Conservation (phyloP, 345 rosid species). For the Eucalyptus camaldulensis region DNA sequence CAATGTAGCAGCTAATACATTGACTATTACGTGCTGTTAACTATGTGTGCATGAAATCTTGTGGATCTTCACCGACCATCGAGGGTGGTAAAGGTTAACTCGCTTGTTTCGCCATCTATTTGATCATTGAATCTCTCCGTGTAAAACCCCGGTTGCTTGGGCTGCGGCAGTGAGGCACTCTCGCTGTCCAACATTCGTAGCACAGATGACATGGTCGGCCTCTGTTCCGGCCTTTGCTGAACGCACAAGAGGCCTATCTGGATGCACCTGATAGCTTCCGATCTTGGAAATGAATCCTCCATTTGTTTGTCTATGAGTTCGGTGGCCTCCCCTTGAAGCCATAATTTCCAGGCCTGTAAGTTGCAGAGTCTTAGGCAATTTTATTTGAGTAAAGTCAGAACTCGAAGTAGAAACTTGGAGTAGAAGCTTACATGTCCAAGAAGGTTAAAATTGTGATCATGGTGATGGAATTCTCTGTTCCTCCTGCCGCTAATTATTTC, state of each 20-base stretch:
- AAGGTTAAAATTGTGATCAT: background rate
- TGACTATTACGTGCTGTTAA: background rate
- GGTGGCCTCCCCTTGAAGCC: background rate
- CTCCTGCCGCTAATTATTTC: background rate
- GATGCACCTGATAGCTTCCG: background rate
- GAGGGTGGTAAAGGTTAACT: background rate
- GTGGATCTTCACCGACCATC: background rate
- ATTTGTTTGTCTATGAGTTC: constrained; percentile 20
- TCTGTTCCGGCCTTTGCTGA: background rate
- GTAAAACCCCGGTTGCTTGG: background rate
- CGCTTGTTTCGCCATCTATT: background rate
- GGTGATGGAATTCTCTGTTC: background rate
- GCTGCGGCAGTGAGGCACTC: background rate
- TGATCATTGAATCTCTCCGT: background rate
- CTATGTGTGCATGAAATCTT: background rate
- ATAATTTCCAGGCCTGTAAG: background rate
- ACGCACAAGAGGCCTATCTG: background rate
- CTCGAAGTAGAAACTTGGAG: background rate
- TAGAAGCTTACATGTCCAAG: background rate
- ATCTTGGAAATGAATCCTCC: background rate
- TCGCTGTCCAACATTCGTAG: background rate
- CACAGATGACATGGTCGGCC: background rate
- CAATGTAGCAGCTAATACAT: background rate
- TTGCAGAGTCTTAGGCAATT: background rate
- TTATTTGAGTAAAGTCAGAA: background rate